These are phyloP conservation scores for Exophiala sp. DNA, from an alignment of 2,329 filamentous ascomycete genomes.

Conservation along the genomic window DNA sequence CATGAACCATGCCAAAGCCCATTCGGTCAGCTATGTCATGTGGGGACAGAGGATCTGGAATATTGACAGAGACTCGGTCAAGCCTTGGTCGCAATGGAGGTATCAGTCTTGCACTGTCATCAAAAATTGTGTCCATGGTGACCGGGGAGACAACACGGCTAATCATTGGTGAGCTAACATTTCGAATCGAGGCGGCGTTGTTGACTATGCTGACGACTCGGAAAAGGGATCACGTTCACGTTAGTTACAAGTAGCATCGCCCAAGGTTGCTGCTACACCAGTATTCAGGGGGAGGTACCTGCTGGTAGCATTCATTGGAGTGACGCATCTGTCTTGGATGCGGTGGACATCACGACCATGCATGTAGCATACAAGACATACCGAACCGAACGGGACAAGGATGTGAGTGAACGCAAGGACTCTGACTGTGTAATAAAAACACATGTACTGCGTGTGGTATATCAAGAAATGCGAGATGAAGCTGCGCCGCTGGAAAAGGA, in stretches of 20 bases:
- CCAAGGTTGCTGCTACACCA: no score
- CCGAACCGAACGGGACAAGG: no score
- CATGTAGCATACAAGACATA: no score
- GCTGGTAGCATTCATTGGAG: no score
- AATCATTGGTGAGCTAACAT: constrained; percentile 31
- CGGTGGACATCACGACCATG: no score
- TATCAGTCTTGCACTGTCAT: constrained; percentile 14
- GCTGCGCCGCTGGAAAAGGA: no score
- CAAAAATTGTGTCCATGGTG: constrained; percentile 36
- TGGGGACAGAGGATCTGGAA: constrained; percentile 49
- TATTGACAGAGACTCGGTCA: constrained; percentile 34
- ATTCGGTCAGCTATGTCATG: constrained; percentile 47
- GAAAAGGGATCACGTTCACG: constrained; percentile 29
- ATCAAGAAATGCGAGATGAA: no score
- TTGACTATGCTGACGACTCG: neutral
- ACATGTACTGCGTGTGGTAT: no score
- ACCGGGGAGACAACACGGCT: constrained; percentile 38
- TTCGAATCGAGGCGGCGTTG: neutral
- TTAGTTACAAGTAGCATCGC: constrained; percentile 17
- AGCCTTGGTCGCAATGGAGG: constrained; percentile 40
- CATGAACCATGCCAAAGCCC: constrained; percentile 39
- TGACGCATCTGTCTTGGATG: no score
- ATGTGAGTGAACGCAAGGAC: no score
- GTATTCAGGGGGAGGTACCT: no score
- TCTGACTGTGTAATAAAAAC: no score